Evolutionary conservation across 2,329 filamentous ascomycete genomes (phyloP), one percentile per base, ranked within the genome.

Genomic region (Cercospora sp.): DNA sequence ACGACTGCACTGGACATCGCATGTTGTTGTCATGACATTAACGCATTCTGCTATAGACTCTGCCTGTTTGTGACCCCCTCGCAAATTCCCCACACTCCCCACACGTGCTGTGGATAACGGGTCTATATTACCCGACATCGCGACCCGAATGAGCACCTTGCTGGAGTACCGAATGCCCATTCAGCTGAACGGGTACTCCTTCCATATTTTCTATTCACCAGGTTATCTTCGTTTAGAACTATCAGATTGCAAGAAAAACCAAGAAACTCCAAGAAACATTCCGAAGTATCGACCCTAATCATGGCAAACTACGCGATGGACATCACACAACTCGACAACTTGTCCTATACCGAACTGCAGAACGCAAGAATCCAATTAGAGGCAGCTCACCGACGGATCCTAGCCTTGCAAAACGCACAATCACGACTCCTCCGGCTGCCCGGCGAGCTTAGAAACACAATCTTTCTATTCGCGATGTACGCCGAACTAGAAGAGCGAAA

Each of bases 401-500:
- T 73, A 1, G 37, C 66, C 3, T 57, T 73, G 1, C 70, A 72
- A 55, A 73, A 73, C 24, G 61, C 70, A 18, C 58, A 65, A 45
- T 72, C 72, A 24, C 21, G 32, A 4, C 58, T 73, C 10, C 67
- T 72, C 58, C 66, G 60, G 10, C 40, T 73, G 1, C 70, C 72
- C 4, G 64, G 57, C 1, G 70, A 73, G 28, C 40, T 73, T 10
- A 60, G 72, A 4, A 71, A 72, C 26, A 63, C 55, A n/a, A 71
- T 72, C 40, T 68, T 71, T 24, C 37, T 67, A 0, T 63, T 69
- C 16, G 70, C 70, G 1, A 73, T 72, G 70, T 55, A 69, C 21
- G 68, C 59, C 24, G 70, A 72, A 40, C 57, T 73, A 2, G 37
- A 63, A 9, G 61, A 72, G 16, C 67, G 70, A 3, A 66, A 63